Evolutionary conservation across 331 rosid species (phyloP), one percentile per base, ranked within the genome.

Genomic region (Prunus yedoensis): DNA sequence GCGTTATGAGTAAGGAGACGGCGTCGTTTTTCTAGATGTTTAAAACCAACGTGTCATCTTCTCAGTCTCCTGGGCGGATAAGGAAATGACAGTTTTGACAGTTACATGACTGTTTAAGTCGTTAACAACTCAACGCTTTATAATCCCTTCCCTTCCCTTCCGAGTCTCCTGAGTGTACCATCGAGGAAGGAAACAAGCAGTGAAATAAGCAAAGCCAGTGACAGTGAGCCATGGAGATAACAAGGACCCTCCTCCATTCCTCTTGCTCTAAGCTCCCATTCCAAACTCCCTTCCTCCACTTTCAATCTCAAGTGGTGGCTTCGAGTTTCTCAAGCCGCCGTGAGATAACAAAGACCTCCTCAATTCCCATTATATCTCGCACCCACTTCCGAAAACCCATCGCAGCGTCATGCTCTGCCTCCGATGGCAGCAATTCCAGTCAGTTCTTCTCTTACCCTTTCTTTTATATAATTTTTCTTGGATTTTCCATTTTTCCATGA

Each of bases 391-490:
- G 56, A 8, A 68, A 68, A 60, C 82, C 78, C 60, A 77, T 67
- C 46, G 25, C 87, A 65, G 8, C 65, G 23, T 60, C 77, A 35
- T 75, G 89, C 77, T 83, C 85, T 3, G 58, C 59, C 52, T 58
- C 86, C 72, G 82, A 84, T 23, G 78, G 63, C 56, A 71, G 77
- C 32, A 4, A 49, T 71, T 65, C 84, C 75, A 8, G 94, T 89
- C 75, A 78, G 86, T 71, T 62, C 49, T 7, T 46, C 12, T 54
- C 49, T 7, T 46, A 11, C 2, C n/a, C 2, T 10, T 11, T 51
- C 5, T 69, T 38, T 49, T 8, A 7, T 35, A 6, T 35, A 5
- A 0, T n/a, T 13, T 46, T 21, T 27, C 8, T 41, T 57, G 5
- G 27, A 3, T 58, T 15, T 25, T 21, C 17, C 4, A 2, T 47